phyloP scores from a whole-genome alignment of 495 filamentous ascomycete genomes.

The Parmelia sp. region DNA sequence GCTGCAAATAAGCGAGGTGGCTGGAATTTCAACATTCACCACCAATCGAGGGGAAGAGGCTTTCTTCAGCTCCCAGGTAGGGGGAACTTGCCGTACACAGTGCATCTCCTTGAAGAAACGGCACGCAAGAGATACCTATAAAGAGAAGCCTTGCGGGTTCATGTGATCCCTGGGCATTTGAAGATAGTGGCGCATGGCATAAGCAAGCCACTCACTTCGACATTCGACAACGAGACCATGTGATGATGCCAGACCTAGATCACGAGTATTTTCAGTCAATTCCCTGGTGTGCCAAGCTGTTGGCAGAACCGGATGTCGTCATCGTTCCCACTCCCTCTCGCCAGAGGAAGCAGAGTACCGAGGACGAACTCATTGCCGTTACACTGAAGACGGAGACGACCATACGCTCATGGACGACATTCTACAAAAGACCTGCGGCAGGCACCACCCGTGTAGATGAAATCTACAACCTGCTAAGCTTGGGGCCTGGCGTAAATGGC shows the following conservation, averaged over 20 bases:
- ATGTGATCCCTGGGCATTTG: too few relatives aligned
- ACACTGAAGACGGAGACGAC: conserved; percentile 49
- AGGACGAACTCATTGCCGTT: conserved; percentile 51
- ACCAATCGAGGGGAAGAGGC: too few relatives aligned
- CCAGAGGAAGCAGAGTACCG: conserved; percentile 34
- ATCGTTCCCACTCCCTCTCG: conserved; percentile 38
- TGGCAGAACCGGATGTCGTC: conserved; percentile 37
- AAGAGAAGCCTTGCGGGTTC: too few relatives aligned
- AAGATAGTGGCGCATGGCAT: too few relatives aligned
- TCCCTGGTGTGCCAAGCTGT: conserved; percentile 51
- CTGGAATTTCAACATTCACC: too few relatives aligned
- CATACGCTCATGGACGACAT: conserved; percentile 43
- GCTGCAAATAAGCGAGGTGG: too few relatives aligned
- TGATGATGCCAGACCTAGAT: background rate
- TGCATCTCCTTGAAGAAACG: too few relatives aligned
- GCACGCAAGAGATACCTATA: too few relatives aligned
- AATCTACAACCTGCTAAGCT: conserved; percentile 41
- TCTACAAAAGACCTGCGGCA: conserved; percentile 35
- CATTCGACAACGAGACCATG: too few relatives aligned
- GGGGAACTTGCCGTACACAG: too few relatives aligned
- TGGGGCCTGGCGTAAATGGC: conserved; percentile 53
- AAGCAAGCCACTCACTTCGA: background rate
- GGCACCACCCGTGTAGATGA: conserved; percentile 34
- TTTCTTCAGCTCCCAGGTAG: too few relatives aligned
- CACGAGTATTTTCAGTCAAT: conserved; percentile 42